phyloP scores from a whole-genome alignment of 257 asterid genomes.

The Petunia secreta region DNA sequence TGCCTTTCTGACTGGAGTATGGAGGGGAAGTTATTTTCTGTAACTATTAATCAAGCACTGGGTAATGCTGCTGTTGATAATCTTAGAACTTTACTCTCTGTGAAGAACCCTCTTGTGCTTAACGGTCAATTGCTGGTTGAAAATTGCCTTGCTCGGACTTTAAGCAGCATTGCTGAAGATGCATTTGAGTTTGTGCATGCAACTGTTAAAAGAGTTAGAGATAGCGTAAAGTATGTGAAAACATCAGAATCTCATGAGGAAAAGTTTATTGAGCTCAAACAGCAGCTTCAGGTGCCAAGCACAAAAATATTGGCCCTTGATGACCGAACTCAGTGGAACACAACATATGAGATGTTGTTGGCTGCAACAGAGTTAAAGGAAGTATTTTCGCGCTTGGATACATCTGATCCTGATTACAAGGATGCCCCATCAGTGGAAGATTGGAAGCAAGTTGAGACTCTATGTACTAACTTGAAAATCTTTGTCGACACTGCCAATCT shows the following conservation, averaged over 20 bases:
- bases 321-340: conserved; percentile 82
- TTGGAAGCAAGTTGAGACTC: conserved; percentile 76
- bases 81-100: conserved; percentile 77
- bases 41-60: conserved; percentile 67
- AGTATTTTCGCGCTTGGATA: conserved; percentile 83
- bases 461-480: conserved; percentile 66
- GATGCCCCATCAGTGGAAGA: conserved; percentile 65
- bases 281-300: conserved; percentile 92
- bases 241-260: conserved; percentile 85
- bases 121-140: conserved; percentile 78
- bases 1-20: conserved; percentile 90
- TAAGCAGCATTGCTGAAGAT: conserved; percentile 69
- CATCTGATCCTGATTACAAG: conserved; percentile 76
- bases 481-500: conserved; percentile 79
- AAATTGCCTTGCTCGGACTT: conserved; percentile 78
- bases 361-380: conserved; percentile 85
- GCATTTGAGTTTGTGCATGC: conserved; percentile 54
- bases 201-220: conserved; percentile 72
- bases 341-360: conserved; percentile 86
- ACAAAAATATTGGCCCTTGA: conserved; percentile 70
- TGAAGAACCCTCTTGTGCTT: conserved; percentile 77
- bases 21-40: conserved; percentile 85
- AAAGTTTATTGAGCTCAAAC: conserved; percentile 76
- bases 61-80: conserved; percentile 64
- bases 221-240: conserved; percentile 86